Conservation (phyloP, 139 green algal species). For the Tetradesmus obliquus region DNA sequence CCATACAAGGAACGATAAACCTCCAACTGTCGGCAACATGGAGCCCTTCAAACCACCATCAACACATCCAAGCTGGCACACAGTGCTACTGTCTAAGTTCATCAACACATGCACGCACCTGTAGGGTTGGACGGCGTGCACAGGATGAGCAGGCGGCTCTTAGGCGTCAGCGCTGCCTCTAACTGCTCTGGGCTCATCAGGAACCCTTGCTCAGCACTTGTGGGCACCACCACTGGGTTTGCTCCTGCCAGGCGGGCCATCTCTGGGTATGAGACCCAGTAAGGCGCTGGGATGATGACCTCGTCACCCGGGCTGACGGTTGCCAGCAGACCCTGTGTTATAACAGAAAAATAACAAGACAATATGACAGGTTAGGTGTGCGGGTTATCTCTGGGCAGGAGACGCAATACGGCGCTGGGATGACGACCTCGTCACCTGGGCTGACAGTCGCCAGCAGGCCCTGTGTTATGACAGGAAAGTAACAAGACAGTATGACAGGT, state of each 20-base stretch:
- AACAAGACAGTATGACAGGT: background rate
- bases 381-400: constrained; percentile 97
- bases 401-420: constrained; percentile 98
- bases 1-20: too few relatives aligned
- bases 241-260: constrained; percentile 92
- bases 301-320: constrained; percentile 62
- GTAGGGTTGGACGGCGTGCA: constrained; percentile 98
- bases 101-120: too few relatives aligned
- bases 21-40: too few relatives aligned
- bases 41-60: too few relatives aligned
- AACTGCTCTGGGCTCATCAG: constrained; percentile 84
- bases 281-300: constrained; percentile 96
- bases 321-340: constrained; percentile 48
- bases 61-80: too few relatives aligned
- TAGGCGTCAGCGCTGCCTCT: constrained; percentile 77
- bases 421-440: constrained; percentile 79
- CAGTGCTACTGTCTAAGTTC: too few relatives aligned
- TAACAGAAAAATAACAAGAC: background rate
- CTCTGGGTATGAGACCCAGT: constrained; percentile 98
- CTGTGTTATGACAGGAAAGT: background rate
- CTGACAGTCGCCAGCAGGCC: constrained; percentile 58
- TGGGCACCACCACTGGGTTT: constrained; percentile 83
- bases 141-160: constrained; percentile 94
- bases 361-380: background rate
- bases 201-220: constrained; percentile 79